Evolutionary conservation across 495 filamentous ascomycete species (phyloP).

Genomic region (Glonium stellatum): DNA sequence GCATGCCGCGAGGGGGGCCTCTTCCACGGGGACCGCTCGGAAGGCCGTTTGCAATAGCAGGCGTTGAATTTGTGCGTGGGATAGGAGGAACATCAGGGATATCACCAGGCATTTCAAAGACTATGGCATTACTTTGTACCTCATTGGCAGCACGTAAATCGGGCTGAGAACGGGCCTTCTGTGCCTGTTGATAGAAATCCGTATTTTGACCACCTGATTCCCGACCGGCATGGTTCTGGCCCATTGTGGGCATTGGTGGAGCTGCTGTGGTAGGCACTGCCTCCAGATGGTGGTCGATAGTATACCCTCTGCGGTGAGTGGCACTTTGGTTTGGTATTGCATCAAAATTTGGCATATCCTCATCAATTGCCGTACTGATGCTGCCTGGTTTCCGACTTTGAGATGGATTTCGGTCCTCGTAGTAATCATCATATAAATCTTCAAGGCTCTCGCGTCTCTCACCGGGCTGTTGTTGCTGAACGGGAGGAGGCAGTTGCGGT

Average conservation of each 20-base stretch:
- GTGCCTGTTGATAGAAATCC: slow-evolving; percentile 34
- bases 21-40: slow-evolving; percentile 31
- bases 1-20: slow-evolving; percentile 17
- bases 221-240: background rate
- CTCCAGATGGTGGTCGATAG: slow-evolving; percentile 46
- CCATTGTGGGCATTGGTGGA: slow-evolving; percentile 8
- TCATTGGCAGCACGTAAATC: slow-evolving; percentile 46
- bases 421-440: slow-evolving; percentile 54
- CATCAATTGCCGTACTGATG: slow-evolving; percentile 35
- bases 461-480: slow-evolving; percentile 14
- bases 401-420: slow-evolving; percentile 23
- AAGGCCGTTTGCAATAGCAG: slow-evolving; percentile 24
- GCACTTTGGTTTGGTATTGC: slow-evolving; percentile 43
- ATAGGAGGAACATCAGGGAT: slow-evolving; percentile 41
- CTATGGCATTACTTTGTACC: slow-evolving; percentile 37
- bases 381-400: slow-evolving; percentile 7
- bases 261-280: background rate
- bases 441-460: slow-evolving; percentile 17
- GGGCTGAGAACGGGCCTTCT: slow-evolving; percentile 60
- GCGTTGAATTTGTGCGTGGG: slow-evolving; percentile 32
- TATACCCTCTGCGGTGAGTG: slow-evolving; percentile 33
- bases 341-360: slow-evolving; percentile 73
- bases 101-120: slow-evolving; percentile 66
- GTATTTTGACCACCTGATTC: slow-evolving; percentile 34
- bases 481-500: slow-evolving; percentile 12